These are phyloP conservation scores for Takakia lepidozioides DNA, from an alignment of 225 moss, liverwort and hornwort genomes.

Conservation along the genomic window DNA sequence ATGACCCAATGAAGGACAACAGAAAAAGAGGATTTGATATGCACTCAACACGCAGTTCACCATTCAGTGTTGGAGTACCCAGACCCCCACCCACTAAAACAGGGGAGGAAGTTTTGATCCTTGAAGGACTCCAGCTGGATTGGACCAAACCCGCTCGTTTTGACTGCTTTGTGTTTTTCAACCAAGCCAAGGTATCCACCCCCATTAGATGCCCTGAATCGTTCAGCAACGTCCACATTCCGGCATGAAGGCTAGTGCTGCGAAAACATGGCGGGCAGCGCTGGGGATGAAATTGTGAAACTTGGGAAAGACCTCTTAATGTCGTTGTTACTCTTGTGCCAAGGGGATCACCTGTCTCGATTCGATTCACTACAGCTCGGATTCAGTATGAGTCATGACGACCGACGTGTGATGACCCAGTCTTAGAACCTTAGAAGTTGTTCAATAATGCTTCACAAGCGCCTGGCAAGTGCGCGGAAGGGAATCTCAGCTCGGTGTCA, in stretches of 20 bases:
- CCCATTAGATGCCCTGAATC: slow-evolving; percentile 28
- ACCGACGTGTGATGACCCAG: too few species aligned
- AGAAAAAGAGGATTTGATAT: too few species aligned
- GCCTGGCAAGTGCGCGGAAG: too few species aligned
- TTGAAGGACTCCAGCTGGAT: neutral
- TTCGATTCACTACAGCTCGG: too few species aligned
- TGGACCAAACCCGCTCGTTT: neutral
- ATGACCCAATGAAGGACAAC: too few species aligned
- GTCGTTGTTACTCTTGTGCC: slow-evolving; percentile 21
- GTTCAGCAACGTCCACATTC: slow-evolving; percentile 24
- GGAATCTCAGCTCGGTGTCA: too few species aligned
- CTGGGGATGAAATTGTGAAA: slow-evolving; percentile 10
- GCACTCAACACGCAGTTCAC: too few species aligned
- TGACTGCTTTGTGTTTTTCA: neutral
- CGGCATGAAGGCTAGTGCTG: slow-evolving; percentile 16
- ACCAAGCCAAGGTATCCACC: neutral
- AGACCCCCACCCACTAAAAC: neutral
- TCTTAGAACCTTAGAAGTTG: too few species aligned
- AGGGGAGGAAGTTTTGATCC: neutral
- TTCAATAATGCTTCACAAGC: too few species aligned
- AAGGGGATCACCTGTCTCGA: too few species aligned
- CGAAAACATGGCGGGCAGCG: slow-evolving; percentile 14
- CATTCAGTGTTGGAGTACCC: neutral
- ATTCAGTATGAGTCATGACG: too few species aligned
- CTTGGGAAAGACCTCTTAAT: slow-evolving; percentile 12